phyloP scores from a whole-genome alignment of 306 rosid species.

The Begonia loranthoides region DNA sequence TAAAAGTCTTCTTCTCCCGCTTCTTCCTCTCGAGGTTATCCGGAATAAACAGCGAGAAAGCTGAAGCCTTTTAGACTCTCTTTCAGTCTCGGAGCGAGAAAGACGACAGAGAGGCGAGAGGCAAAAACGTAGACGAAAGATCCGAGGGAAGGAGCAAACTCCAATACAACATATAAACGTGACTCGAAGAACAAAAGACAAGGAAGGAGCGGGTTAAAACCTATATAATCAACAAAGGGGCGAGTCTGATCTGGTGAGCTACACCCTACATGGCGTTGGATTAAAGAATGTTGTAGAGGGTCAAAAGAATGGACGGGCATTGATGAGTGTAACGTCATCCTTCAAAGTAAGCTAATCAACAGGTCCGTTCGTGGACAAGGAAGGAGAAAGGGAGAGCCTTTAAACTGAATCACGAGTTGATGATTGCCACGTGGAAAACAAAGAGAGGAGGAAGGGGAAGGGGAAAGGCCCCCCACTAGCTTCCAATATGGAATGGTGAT shows the following conservation, averaged over 20 bases:
- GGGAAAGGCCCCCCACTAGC: too few species aligned
- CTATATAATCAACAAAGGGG: background rate
- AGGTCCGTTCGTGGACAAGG: constrained; percentile 17
- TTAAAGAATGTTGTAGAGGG: background rate
- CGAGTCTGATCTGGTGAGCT: constrained; percentile 5
- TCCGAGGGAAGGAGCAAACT: constrained; percentile 16
- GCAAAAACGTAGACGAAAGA: constrained; percentile 27
- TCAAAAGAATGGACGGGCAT: constrained; percentile 24
- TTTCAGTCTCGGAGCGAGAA: constrained; percentile 3
- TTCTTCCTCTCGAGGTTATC: background rate
- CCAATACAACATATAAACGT: constrained; percentile 10
- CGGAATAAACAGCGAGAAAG: constrained; percentile 13
- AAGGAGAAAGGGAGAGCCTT: background rate
- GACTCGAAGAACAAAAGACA: background rate
- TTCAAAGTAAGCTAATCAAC: constrained; percentile 18
- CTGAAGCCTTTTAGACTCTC: background rate
- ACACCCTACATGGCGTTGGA: constrained; percentile 27
- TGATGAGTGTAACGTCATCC: constrained; percentile 20
- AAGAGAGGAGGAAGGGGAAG: too few species aligned
- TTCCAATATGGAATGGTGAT: too few species aligned
- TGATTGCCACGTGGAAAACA: too few species aligned
- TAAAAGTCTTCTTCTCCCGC: background rate
- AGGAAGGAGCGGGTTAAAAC: background rate
- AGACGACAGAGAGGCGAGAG: too few species aligned
- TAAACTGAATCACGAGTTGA: too few species aligned